Conservation (phyloP, 495 filamentous ascomycete genomes). For the Apiosordaria backusii region DNA sequence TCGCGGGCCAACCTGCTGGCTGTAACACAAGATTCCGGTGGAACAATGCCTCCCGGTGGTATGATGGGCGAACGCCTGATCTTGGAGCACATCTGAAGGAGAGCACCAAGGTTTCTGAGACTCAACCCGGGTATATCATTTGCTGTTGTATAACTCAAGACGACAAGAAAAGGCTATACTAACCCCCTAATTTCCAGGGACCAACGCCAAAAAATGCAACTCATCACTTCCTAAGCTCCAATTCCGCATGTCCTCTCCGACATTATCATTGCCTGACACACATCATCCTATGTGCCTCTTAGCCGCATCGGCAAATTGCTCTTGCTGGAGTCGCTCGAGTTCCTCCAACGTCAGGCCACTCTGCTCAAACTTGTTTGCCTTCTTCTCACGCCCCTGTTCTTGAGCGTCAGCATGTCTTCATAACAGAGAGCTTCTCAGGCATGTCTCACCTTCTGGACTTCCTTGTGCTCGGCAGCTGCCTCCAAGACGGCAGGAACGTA, state of each 20-base stretch:
- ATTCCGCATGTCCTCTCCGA: not conserved
- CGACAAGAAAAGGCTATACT: conserved; percentile 9
- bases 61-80: too few species aligned
- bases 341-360: conserved; percentile 88
- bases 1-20: too few species aligned
- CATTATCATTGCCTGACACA: not conserved
- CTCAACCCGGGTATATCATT: not conserved
- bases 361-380: conserved; percentile 91
- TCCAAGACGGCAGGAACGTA: conserved; percentile 83
- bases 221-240: not conserved
- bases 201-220: conserved; percentile 30
- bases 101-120: not conserved
- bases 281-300: conserved; percentile 44
- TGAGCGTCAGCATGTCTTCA: conserved; percentile 13
- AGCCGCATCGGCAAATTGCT: conserved; percentile 77
- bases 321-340: conserved; percentile 80
- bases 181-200: conserved; percentile 8
- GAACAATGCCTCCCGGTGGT: too few species aligned
- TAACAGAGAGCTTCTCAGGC: not conserved
- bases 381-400: conserved; percentile 84
- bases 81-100: too few species aligned
- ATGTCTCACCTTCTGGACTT: conserved; percentile 74
- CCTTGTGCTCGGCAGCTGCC: conserved; percentile 87
- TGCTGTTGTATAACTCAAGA: conserved; percentile 8
- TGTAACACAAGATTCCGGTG: too few species aligned